Evolutionary conservation across 225 moss, liverwort and hornwort species (phyloP), one percentile per base, ranked within the genome.

Genomic region (Polytrichum commune): DNA sequence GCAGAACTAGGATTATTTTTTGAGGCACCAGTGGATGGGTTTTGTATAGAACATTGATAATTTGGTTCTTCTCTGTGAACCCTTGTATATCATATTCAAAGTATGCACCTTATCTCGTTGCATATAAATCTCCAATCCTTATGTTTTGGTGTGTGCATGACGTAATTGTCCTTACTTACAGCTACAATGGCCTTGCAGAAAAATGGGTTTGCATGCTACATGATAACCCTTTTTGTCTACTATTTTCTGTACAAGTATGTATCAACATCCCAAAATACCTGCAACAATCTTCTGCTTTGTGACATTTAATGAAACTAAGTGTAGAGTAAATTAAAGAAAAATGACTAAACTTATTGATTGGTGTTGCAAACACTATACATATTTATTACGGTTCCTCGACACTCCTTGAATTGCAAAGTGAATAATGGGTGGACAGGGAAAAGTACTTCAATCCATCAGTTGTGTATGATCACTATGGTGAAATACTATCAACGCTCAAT

Each of bases 401-500:
- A 63, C 26, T 8, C 26, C 62, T 63, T 63, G 62, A 63, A 65
- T 5, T 77, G 57, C 68, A 56, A 62, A 65, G 16, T 57, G 62
- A 74, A 67, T 71, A 64, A 35, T 1, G 70, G 61, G 55, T 61
- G 71, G 58, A 76, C 82, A 96, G 96, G 84, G 86, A 84, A 77
- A 79, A 79, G 25, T 56, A 89, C 53, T 92, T 94, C 53, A 84
- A 86, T 79, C 92, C 92, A 72, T 78, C 68, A 30, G 74, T 66
- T 58, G 90, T 94, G 55, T 94, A 94, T 78, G 91, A 97, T 79
- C 91, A 91, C 78, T 81, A 94, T 8, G 97, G 97, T 64, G 92
- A 92, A 73, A 97, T 97, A 25, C 78, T 88, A 69, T 97, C 92
- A 30, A 77, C 94, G 54, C 90, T 92, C 27, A 86, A 91, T 26